Evolutionary conservation across 169 alveolate genomes (phyloP).

Genomic region (Ichthyophthirius multifiliis): DNA sequence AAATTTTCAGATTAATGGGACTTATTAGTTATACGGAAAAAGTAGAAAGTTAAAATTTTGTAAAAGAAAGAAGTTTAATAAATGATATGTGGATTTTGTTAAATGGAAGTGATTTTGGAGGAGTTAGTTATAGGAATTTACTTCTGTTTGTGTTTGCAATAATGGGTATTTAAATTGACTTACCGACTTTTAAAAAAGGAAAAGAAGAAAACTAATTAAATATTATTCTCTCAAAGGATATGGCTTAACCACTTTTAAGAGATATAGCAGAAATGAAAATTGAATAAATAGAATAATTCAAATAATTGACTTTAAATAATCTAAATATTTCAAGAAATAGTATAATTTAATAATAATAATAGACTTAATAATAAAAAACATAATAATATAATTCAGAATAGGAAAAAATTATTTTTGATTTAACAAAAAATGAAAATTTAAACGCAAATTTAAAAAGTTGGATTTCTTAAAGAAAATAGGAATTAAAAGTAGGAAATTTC

Average conservation of each 20-base stretch:
- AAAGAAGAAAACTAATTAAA: background rate
- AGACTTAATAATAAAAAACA: background rate
- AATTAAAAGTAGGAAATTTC: background rate
- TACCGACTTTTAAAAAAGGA: background rate
- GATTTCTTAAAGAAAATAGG: background rate
- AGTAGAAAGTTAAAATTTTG: background rate
- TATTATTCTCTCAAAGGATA: background rate
- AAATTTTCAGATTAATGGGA: background rate
- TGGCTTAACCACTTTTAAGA: background rate
- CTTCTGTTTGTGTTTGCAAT: background rate
- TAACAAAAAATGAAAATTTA: background rate
- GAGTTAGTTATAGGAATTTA: background rate
- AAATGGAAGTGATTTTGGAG: background rate
- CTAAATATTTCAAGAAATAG: background rate
- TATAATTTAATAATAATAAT: background rate
- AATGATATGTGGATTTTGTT: constrained; percentile 4
- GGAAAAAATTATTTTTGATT: background rate
- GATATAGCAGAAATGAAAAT: background rate
- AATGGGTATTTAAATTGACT: background rate
- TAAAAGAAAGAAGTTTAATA: background rate
- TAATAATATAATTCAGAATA: background rate
- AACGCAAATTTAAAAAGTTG: background rate
- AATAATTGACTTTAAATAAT: background rate
- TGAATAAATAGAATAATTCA: background rate
- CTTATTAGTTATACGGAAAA: background rate